A percentile compares a stretch with the other conserved stretches of the same genome.
These are phyloP conservation scores for Barbatosphaeria neglecta DNA, from an alignment of 495 filamentous ascomycete species.

Conservation along the genomic window DNA sequence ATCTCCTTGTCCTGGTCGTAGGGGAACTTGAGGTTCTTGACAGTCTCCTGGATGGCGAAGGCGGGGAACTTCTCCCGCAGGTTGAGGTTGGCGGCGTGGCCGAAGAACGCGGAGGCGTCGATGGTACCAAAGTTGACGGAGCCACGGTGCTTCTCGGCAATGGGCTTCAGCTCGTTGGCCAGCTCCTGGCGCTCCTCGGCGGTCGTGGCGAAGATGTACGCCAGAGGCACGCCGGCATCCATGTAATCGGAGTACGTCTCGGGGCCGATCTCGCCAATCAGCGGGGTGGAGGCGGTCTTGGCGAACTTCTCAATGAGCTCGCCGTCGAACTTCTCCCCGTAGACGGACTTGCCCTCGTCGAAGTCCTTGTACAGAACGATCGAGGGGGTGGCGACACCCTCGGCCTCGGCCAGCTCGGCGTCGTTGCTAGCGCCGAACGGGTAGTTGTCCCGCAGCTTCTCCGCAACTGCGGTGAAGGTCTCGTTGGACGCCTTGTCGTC, in stretches of 20 bases:
- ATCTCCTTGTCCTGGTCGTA: conserved; percentile 78
- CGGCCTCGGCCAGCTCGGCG: conserved; percentile 71
- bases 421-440: conserved; percentile 85
- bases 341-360: conserved; percentile 87
- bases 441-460: conserved; percentile 77
- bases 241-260: conserved; percentile 98
- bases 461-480: conserved; percentile 68
- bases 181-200: conserved; percentile 76
- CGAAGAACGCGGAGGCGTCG: conserved; percentile 88
- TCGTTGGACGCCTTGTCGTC: conserved; percentile 79
- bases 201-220: conserved; percentile 96
- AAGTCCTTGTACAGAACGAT: conserved; percentile 96
- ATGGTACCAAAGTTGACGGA: conserved; percentile 95
- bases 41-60: conserved; percentile 93
- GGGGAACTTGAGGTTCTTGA: conserved; percentile 96
- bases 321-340: conserved; percentile 64
- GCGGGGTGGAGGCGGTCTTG: conserved; percentile 73
- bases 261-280: conserved; percentile 93
- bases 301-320: conserved; percentile 70
- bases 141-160: conserved; percentile 67
- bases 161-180: conserved; percentile 48
- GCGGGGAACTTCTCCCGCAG: conserved; percentile 94
- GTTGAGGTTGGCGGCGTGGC: conserved; percentile 94
- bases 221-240: conserved; percentile 83
- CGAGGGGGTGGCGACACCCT: conserved; percentile 75